These are phyloP conservation scores for Candida chilensis DNA, from an alignment of 805 yeast genomes.

Conservation along the genomic window DNA sequence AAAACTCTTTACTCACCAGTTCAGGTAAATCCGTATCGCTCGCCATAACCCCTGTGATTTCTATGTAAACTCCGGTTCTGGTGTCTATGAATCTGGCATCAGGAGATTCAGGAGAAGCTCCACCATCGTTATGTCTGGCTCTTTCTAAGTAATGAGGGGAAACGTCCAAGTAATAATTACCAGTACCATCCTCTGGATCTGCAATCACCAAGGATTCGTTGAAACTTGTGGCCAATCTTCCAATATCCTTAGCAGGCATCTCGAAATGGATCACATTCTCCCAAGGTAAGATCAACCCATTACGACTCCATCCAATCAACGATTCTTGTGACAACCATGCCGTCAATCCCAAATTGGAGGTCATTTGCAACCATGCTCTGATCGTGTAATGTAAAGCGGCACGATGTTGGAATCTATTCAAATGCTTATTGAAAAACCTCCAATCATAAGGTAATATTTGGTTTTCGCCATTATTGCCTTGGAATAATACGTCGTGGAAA, in stretches of 20 bases:
- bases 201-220: constrained; percentile 35
- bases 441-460: constrained; percentile 48
- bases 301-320: constrained; percentile 38
- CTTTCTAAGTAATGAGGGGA: constrained; percentile 41
- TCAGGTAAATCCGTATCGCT: constrained; percentile 4
- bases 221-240: constrained; percentile 33
- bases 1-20: constrained; percentile 2
- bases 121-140: constrained; percentile 34
- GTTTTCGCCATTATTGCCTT: constrained; percentile 16
- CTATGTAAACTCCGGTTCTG: constrained; percentile 50
- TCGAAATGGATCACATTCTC: constrained; percentile 41
- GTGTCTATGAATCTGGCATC: constrained; percentile 55
- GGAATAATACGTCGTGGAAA: constrained; percentile 16
- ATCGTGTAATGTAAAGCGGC: constrained; percentile 37
- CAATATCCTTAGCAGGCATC: constrained; percentile 37
- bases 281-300: constrained; percentile 45
- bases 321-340: constrained; percentile 44
- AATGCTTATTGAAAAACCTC: constrained; percentile 48
- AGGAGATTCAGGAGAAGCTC: constrained; percentile 29
- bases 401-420: constrained; percentile 23
- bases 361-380: constrained; percentile 34
- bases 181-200: constrained; percentile 34
- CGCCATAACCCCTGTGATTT: constrained; percentile 36
- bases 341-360: constrained; percentile 27
- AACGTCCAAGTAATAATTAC: constrained; percentile 36